phyloP scores from a whole-genome alignment of 805 yeast genomes.

The Lipomyces anomalus region DNA sequence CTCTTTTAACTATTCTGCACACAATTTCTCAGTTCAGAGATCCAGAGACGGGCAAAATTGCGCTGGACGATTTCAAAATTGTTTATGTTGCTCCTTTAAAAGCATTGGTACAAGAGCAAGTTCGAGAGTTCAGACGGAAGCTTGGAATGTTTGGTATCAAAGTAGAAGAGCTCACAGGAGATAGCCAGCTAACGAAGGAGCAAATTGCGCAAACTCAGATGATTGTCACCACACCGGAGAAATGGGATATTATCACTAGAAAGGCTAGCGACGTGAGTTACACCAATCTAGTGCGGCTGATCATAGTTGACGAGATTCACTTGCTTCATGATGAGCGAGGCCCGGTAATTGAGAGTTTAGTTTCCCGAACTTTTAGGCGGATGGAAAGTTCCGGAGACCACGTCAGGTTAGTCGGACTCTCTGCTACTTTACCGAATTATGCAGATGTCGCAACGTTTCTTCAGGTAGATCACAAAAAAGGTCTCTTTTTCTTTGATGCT shows the following conservation, averaged over 20 bases:
- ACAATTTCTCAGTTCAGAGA: slow-evolving; percentile 48
- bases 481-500: slow-evolving; percentile 60
- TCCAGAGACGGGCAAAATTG: slow-evolving; percentile 52
- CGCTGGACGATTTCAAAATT: slow-evolving; percentile 21
- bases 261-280: slow-evolving; percentile 42
- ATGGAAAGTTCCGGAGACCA: slow-evolving; percentile 62
- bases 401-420: slow-evolving; percentile 42
- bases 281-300: slow-evolving; percentile 41
- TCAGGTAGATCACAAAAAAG: slow-evolving; percentile 71
- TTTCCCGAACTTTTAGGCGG: slow-evolving; percentile 48
- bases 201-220: slow-evolving; percentile 45
- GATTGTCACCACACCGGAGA: slow-evolving; percentile 57
- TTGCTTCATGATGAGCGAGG: slow-evolving; percentile 44
- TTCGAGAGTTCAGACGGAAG: slow-evolving; percentile 42
- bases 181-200: slow-evolving; percentile 43
- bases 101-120: slow-evolving; percentile 49
- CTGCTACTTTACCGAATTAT: slow-evolving; percentile 53
- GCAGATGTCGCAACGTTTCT: slow-evolving; percentile 44
- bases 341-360: slow-evolving; percentile 44
- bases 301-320: slow-evolving; percentile 47
- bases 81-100: slow-evolving; percentile 58
- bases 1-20: slow-evolving; percentile 54
- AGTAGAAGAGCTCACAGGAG: slow-evolving; percentile 52
- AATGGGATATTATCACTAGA: slow-evolving; percentile 54
- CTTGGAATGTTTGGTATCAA: slow-evolving; percentile 38